phyloP scores from a whole-genome alignment of 129 eudicot genomes.

The Centella asiatica region DNA sequence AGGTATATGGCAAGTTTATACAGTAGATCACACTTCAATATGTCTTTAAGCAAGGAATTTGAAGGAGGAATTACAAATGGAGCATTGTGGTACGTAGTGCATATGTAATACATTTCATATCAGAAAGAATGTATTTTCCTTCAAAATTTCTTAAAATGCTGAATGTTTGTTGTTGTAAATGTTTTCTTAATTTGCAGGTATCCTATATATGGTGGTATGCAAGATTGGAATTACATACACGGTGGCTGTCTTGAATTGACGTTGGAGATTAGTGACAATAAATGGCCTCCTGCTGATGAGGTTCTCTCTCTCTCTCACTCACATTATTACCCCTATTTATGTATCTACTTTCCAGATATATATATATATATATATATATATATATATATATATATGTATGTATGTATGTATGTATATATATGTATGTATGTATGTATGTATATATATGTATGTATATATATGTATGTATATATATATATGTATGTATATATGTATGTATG shows the following conservation, averaged over 20 bases:
- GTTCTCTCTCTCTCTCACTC: conserved; percentile 22
- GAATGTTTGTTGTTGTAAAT: neutral
- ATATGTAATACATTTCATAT: neutral
- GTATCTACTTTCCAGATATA: neutral
- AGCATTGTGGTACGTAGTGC: conserved; percentile 61
- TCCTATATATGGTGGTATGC: conserved; percentile 99
- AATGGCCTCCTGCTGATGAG: conserved; percentile 95
- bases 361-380: too few species aligned
- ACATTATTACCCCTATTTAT: neutral
- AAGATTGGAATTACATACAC: conserved; percentile 87
- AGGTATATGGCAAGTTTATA: conserved; percentile 76
- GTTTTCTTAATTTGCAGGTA: conserved; percentile 45
- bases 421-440: too few species aligned
- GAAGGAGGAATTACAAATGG: conserved; percentile 91
- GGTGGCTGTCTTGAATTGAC: conserved; percentile 84
- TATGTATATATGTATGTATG: too few species aligned
- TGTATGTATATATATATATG: too few species aligned
- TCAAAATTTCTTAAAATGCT: neutral
- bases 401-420: too few species aligned
- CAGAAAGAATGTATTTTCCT: neutral
- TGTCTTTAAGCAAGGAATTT: conserved; percentile 79
- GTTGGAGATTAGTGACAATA: conserved; percentile 81
- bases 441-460: too few species aligned
- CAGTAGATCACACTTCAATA: conserved; percentile 71
- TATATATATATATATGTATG: too few species aligned